A percentile compares a stretch with the other conserved stretches of the same genome.
Conservation (phyloP, 2,329 filamentous ascomycete species). For the Trichoderma sp. region DNA sequence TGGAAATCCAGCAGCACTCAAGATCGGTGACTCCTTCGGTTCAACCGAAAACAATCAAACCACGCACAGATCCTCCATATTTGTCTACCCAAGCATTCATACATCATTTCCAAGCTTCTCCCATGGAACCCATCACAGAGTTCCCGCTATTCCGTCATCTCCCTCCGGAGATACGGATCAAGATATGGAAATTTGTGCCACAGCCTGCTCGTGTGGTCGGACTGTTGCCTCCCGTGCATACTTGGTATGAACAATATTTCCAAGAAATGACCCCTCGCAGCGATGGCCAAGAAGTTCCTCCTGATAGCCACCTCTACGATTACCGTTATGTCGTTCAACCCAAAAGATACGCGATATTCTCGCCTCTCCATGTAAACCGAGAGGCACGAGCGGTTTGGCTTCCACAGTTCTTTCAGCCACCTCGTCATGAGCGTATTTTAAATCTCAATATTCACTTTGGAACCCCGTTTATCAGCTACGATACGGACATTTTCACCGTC, state of each 20-base stretch:
- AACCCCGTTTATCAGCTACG: conserved; percentile 10
- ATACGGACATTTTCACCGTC: not conserved
- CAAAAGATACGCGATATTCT: not conserved
- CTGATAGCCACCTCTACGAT: not conserved
- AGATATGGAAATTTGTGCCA: conserved; percentile 3
- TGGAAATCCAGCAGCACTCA: too few relatives aligned
- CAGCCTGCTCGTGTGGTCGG: conserved; percentile 5
- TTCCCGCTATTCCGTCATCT: not conserved
- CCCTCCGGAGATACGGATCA: not conserved
- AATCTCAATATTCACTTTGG: not conserved
- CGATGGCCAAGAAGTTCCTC: not conserved
- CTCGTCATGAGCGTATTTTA: not conserved
- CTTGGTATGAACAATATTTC: not conserved
- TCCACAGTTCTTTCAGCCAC: not conserved
- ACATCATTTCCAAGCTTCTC: not conserved
- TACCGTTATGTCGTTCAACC: conserved; percentile 14
- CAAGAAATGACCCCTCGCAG: not conserved
- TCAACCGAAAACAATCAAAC: too few relatives aligned
- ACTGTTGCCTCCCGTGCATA: not conserved
- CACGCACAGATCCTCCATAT: too few relatives aligned
- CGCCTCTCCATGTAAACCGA: not conserved
- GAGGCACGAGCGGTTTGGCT: not conserved
- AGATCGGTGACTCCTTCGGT: too few relatives aligned
- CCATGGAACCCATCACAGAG: not conserved
- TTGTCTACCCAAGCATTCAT: not conserved